Conservation (phyloP, 2,329 filamentous ascomycete genomes). For the Claviceps maximensis region DNA sequence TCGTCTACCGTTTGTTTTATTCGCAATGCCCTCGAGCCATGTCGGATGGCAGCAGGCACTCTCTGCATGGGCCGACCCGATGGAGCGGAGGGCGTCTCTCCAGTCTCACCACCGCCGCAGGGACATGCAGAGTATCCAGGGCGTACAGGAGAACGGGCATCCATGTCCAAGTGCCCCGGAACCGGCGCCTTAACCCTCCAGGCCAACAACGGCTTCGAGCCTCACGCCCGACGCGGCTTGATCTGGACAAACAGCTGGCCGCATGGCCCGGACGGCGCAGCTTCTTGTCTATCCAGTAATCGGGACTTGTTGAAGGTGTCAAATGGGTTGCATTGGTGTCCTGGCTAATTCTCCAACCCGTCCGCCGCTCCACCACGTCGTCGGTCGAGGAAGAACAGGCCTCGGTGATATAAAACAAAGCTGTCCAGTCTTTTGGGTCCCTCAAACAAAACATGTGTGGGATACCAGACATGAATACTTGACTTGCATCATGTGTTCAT, state of each 20-base stretch:
- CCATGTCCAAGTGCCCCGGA: neutral
- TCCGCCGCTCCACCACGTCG: neutral
- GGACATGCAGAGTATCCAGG: neutral
- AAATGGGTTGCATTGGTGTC: neutral
- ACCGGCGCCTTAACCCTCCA: neutral
- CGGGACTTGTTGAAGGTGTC: neutral
- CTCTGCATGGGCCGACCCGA: neutral
- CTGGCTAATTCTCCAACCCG: neutral
- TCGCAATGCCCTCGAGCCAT: neutral
- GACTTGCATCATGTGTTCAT: neutral
- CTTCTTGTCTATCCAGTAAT: neutral
- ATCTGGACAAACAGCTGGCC: neutral
- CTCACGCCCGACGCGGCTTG: neutral
- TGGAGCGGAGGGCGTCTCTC: neutral
- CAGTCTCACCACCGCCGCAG: neutral
- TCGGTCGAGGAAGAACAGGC: neutral
- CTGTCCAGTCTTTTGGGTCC: neutral
- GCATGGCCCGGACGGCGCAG: neutral
- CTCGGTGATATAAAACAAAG: neutral
- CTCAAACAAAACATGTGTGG: neutral
- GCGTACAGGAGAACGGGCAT: neutral
- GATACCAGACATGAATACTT: neutral
- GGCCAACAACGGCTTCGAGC: neutral
- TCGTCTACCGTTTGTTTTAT: neutral
- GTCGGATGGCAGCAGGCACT: neutral